Evolutionary conservation across 225 moss, liverwort and hornwort species (phyloP).

Genomic region (Straminergon stramineum): DNA sequence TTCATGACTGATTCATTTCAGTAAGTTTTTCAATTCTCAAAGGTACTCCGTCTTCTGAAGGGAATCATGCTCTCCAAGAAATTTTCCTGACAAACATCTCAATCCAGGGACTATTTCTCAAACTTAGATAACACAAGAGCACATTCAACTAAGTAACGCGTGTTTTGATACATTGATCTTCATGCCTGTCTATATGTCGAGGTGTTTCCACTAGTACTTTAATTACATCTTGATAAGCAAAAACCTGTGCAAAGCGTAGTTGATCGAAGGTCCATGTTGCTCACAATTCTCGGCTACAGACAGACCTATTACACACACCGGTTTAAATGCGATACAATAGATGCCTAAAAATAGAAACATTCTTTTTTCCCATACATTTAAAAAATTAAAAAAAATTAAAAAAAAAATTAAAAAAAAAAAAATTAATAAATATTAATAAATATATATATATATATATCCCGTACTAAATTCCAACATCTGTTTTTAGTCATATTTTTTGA

Average conservation of each 20-base stretch:
- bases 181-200: background rate
- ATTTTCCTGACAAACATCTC: background rate
- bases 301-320: background rate
- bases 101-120: background rate
- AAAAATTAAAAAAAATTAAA: too few species aligned
- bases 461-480: background rate
- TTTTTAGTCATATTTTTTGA: background rate
- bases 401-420: too few species aligned
- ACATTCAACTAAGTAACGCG: background rate
- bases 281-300: background rate
- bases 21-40: background rate
- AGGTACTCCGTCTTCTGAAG: background rate
- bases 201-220: background rate
- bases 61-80: background rate
- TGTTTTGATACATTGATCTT: background rate
- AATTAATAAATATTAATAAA: too few species aligned
- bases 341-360: background rate
- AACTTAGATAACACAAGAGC: background rate
- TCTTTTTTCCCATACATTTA: background rate
- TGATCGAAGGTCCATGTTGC: background rate
- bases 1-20: constrained; percentile 21
- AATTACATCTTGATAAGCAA: background rate
- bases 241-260: too few species aligned
- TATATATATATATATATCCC: too few species aligned
- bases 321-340: background rate